Percentiles rank a stretch among this genome's conserved stretches.
These are phyloP conservation scores for Naganishia randhawae DNA, from an alignment of 768 basidiomycete genomes.

Conservation along the genomic window DNA sequence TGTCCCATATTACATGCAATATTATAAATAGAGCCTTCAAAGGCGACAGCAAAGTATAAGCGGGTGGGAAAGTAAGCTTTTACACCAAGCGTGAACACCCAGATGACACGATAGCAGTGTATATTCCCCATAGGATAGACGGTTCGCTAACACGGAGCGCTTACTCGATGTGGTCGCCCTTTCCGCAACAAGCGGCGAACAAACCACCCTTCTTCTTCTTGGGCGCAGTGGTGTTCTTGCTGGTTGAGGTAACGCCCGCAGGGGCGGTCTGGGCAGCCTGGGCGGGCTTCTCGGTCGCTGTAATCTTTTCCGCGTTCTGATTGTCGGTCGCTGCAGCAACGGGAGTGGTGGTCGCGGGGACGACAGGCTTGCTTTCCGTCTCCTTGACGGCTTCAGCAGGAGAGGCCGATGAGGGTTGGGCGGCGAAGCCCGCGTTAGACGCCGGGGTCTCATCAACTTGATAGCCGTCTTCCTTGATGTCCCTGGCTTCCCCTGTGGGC, in stretches of 20 bases:
- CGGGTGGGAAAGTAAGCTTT: background rate
- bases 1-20: constrained; percentile 1
- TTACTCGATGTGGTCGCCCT: constrained; percentile 28
- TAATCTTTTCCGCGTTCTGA: constrained; percentile 25
- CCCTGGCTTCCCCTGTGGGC: constrained; percentile 8
- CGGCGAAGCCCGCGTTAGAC: background rate
- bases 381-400: constrained; percentile 8
- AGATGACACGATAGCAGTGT: background rate
- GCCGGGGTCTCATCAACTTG: background rate
- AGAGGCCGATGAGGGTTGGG: constrained; percentile 10
- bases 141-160: background rate
- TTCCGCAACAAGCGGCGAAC: constrained; percentile 36
- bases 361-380: constrained; percentile 3
- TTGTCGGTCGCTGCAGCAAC: constrained; percentile 22
- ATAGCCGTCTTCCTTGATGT: constrained; percentile 15
- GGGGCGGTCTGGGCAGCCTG: constrained; percentile 25
- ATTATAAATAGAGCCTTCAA: background rate
- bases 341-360: constrained; percentile 20
- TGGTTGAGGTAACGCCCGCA: constrained; percentile 7
- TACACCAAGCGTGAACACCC: background rate
- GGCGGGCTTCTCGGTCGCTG: constrained; percentile 20
- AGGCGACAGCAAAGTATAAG: background rate
- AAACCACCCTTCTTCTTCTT: constrained; percentile 34
- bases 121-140: background rate
- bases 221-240: constrained; percentile 19